These are phyloP conservation scores for Salvia sclarea DNA, from an alignment of 305 asterid genomes.

Conservation along the genomic window DNA sequence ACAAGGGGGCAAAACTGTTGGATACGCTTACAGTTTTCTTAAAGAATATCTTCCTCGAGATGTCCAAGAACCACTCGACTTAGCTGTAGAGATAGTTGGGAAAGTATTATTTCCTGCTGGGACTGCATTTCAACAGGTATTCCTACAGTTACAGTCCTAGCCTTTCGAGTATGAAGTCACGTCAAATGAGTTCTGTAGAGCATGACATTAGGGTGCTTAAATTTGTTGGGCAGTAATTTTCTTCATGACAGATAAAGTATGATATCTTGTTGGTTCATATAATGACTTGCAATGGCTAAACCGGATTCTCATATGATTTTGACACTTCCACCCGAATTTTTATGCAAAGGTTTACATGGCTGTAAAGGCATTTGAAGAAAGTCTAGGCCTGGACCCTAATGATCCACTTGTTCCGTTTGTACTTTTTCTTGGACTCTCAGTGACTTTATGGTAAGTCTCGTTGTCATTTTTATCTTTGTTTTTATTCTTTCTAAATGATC, in stretches of 20 bases:
- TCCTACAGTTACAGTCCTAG: constrained; percentile 6
- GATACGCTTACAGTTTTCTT: constrained; percentile 58
- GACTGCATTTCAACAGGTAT: constrained; percentile 63
- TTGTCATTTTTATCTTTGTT: constrained; percentile 24
- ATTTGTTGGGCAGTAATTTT: not conserved
- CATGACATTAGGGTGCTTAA: not conserved
- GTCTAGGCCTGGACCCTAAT: constrained; percentile 72
- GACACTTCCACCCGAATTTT: too few relatives aligned
- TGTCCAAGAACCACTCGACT: constrained; percentile 50
- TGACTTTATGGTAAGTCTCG: constrained; percentile 64
- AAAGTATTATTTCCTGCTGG: constrained; percentile 58
- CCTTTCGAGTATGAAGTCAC: not conserved
- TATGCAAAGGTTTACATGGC: constrained; percentile 56
- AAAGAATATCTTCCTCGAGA: constrained; percentile 72
- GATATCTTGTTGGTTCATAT: not conserved
- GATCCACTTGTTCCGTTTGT: constrained; percentile 74
- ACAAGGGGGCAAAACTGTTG: constrained; percentile 53
- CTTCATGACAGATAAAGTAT: not conserved
- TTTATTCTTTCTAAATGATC: constrained; percentile 1
- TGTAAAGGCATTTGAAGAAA: constrained; percentile 64
- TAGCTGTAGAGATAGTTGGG: constrained; percentile 50
- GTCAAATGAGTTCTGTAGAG: too few relatives aligned
- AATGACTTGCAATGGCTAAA: not conserved
- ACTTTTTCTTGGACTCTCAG: constrained; percentile 65
- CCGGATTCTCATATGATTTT: not conserved